Evolutionary conservation across 1,284 basidiomycete species (phyloP), one percentile per base, ranked within the genome.

Genomic region (Schizophyllum amplum): DNA sequence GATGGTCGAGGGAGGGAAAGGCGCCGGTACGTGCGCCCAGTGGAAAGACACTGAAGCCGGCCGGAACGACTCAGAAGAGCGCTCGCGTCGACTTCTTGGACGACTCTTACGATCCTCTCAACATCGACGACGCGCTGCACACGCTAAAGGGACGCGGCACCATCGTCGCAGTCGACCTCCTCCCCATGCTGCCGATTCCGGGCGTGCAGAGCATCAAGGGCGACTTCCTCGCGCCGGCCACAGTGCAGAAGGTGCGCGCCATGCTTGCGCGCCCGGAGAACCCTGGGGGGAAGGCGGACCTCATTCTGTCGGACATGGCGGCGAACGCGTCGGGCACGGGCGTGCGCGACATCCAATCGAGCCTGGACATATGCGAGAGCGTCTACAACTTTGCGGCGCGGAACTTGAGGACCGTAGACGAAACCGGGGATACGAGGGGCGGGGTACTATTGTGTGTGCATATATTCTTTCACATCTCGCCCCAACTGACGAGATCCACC

Each of bases 271-370:
- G 63, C 5, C 64, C 69, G 23, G 63, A 61, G n/a, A 69, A 75
- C 61, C 66, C 68, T 0, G 71, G 72, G 11, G 77, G 75, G 20
- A 80, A 78, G 70, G 83, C 80, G 7, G 88, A 92, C 64, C 70
- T 92, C 13, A 77, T 92, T 49, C 76, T 91, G 4, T 89, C 85
- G 2, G 89, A 92, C 62, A 90, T 92, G 82, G 86, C 87, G 0
- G 80, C 82, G 17, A 90, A 91, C 66, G 71, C 79, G 53, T 79
- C 85, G 3, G 89, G 89, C 6, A 83, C 86, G 62, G 69, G 74
- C 17, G 72, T 71, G 1, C 75, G 73, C 51, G 89, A 92, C 66
- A 77, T 75, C 5, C 78, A 84, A 61, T 70, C 76, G 9, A 82
- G 83, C 56, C 72, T 90, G 11, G 74, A 81, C 47, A 82, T 91